Conservation (phyloP, 768 basidiomycete genomes). For the Leucosporidium creatinivorum region DNA sequence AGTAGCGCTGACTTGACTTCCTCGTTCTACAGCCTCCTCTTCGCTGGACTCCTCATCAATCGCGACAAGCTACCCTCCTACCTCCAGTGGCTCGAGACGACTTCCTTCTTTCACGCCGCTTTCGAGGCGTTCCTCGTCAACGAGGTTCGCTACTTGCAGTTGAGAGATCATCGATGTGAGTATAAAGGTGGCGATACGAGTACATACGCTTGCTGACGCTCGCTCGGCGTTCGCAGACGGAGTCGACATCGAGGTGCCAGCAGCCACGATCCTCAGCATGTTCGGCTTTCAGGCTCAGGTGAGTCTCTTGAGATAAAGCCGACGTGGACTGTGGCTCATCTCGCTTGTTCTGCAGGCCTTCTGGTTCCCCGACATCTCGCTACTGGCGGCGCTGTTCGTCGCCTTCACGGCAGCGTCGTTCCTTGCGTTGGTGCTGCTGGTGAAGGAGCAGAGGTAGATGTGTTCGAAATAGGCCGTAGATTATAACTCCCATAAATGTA, state of each 20-base stretch:
- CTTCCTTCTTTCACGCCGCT: conserved; percentile 98
- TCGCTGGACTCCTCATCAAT: conserved; percentile 92
- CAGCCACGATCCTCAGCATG: conserved; percentile 85
- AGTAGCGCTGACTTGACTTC: conserved; percentile 1
- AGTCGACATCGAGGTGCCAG: conserved; percentile 91
- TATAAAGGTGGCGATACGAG: too few species aligned
- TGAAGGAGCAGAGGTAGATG: conserved; percentile 30
- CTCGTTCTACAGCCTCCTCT: conserved; percentile 60
- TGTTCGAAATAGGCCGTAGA: too few species aligned
- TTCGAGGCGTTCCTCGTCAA: conserved; percentile 98
- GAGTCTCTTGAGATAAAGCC: too few species aligned
- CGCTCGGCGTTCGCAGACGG: conserved; percentile 56
- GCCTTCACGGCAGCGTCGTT: conserved; percentile 54
- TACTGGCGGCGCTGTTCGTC: conserved; percentile 79
- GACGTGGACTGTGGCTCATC: neutral
- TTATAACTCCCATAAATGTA: too few species aligned
- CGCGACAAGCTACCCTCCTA: conserved; percentile 67
- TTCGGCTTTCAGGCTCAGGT: conserved; percentile 87
- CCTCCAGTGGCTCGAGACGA: conserved; percentile 77
- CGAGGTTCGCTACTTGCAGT: conserved; percentile 83
- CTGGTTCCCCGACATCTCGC: conserved; percentile 94
- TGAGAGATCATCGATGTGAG: conserved; percentile 62
- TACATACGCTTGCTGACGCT: neutral
- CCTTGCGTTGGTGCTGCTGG: conserved; percentile 29
- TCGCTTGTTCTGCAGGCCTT: conserved; percentile 53